Base-by-base conservation (phyloP, 106 monocot genomes). In the Dendrobium officinale region DNA sequence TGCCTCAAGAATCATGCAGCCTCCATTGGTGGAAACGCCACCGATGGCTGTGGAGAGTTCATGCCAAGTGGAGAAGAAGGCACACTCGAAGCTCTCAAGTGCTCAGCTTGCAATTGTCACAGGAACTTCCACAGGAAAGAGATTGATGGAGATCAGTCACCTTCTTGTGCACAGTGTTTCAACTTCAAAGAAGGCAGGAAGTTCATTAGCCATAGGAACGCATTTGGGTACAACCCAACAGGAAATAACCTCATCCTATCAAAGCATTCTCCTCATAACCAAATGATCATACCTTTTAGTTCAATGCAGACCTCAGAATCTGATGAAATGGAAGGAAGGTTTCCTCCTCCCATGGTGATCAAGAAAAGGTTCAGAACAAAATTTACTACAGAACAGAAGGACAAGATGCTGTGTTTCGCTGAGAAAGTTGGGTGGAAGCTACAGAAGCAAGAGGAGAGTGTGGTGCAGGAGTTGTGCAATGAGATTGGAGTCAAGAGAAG, bases 361-460 rank as follows among this genome's bases (percentile, higher is more conserved):
- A 96, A 91, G 89, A 96, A 96, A 85, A 85, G 96, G 79, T 93
- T 90, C 90, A 80, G 96, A 77, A 96, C 96, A 37, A 96, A 93
- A 82, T 96, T 96, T 86, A 93, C 91, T 2, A 64, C 86, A 2
- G 93, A 96, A 81, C 96, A 96, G 91, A 96, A 96, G 96, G 91
- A 91, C 85, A 91, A 85, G 87, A 96, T 96, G 96, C 79, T 90
- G 78, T 59, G 67, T 26, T 96, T 96, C 44, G 96, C 96, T 0
- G 96, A 93, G 86, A 86, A 31, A 58, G 89, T 83, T 0, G 96
- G 93, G 55, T 96, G 96, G 96, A 79, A 86, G 80, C 72, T 96
- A 6, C 96, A 93, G 90, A 88, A 83, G 84, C 86, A 85, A 42
- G 93, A 93, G 79, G 96, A 96, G 81, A 77, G 77, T 13, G 80